Evolutionary conservation across 2,329 filamentous ascomycete genomes (phyloP), one percentile per base, ranked within the genome.

Genomic region (Alternaria sp.): DNA sequence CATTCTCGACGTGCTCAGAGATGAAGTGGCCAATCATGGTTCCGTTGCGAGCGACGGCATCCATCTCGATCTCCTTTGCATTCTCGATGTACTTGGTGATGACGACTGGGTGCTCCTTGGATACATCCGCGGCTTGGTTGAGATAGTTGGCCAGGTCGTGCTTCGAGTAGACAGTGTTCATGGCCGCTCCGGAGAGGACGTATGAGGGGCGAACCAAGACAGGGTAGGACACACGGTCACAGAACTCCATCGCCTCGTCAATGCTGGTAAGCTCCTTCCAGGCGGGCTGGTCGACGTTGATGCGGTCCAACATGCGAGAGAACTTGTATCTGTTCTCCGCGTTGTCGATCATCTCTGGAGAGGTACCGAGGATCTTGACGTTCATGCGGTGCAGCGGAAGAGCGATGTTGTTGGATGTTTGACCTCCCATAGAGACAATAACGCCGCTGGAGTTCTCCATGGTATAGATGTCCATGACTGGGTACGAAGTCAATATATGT

Each of bases 31-130:
- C 93, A 61, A 97, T 89, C 82, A 98, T 91, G 58, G 88, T 90
- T 76, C 96, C 96, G 71, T 96, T 91, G 73, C 90, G 91, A 57
- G 95, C 96, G 47, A 99, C 96, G 44, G 96, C 96, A 74, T 99
- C 96, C 96, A 99, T 98, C 82, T 99, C 96, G 67, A 99, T 98
- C 81, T 99, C 96, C 85, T 99, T 98, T 69, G 96, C 96, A 71
- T 97, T 96, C 85, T 99, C 96, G 70, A 99, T 98, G 83, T 98
- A 99, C 84, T 99, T 99, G 65, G 95, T 98, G 76, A 99, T 98
- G 65, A 99, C 96, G 11, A 99, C 96, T 1, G 96, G 96, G 80
- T 98, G 93, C 66, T 98, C 95, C 66, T 92, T 90, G 6, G 96
- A 98, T 50, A 99, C 96, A 69, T 97, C 94, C 7, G 88, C 92